Conservation (phyloP, 1,284 basidiomycete species). For the Phylloboletellus chloephorus region DNA sequence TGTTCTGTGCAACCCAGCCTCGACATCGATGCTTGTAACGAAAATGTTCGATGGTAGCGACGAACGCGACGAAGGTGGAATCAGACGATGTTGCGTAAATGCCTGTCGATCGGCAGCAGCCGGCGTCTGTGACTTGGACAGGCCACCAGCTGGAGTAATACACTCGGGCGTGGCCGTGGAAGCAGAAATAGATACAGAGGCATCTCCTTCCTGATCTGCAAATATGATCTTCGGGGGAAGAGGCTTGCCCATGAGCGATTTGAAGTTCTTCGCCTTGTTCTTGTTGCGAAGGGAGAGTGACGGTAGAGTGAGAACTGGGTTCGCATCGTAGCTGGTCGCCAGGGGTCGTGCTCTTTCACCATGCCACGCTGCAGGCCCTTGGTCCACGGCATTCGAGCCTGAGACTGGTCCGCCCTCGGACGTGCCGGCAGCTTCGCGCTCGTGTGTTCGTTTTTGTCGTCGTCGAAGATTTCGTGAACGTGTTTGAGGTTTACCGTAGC, state of each 20-base stretch:
- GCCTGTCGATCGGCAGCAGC: neutral
- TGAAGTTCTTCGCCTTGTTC: constrained; percentile 68
- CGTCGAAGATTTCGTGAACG: constrained; percentile 61
- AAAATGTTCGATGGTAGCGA: constrained; percentile 29
- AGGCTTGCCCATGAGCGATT: constrained; percentile 42
- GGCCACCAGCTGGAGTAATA: neutral
- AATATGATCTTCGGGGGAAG: constrained; percentile 61
- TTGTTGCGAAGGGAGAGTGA: constrained; percentile 59
- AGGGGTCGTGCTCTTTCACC: neutral
- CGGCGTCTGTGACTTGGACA: neutral
- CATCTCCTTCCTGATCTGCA: constrained; percentile 23
- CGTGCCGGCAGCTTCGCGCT: constrained; percentile 19
- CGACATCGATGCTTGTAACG: constrained; percentile 34
- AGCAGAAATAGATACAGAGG: neutral
- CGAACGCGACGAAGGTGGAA: constrained; percentile 49
- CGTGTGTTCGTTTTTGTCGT: constrained; percentile 43
- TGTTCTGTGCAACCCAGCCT: constrained; percentile 15
- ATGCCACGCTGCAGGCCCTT: no score
- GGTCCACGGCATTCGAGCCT: constrained; percentile 36
- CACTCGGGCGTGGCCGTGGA: neutral
- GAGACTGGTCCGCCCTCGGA: constrained; percentile 17
- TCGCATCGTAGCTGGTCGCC: constrained; percentile 15
- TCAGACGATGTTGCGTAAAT: constrained; percentile 32
- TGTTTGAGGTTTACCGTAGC: constrained; percentile 61
- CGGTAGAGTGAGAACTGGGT: constrained; percentile 3